These are phyloP conservation scores for Pythium graminicola DNA, from an alignment of 352 stramenopile species.

Conservation along the genomic window DNA sequence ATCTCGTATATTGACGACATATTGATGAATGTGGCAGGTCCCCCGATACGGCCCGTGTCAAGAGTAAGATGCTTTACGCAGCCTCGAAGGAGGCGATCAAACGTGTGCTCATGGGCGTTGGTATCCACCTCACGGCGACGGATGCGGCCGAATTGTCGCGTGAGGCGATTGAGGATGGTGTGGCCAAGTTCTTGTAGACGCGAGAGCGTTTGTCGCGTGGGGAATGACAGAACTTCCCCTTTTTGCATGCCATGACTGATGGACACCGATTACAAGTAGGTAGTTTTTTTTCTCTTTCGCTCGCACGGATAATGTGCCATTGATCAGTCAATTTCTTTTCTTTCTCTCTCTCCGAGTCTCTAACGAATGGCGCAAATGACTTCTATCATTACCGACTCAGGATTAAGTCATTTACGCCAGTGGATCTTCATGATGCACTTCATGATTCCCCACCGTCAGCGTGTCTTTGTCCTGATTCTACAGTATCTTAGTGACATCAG, in stretches of 20 bases:
- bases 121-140: constrained; percentile 93
- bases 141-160: constrained; percentile 84
- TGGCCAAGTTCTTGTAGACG: constrained; percentile 87
- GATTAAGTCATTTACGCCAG: background rate
- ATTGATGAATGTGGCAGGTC: constrained; percentile 40
- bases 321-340: constrained; percentile 3
- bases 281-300: constrained; percentile 3
- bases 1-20: background rate
- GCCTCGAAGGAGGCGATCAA: constrained; percentile 94
- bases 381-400: too few relatives aligned
- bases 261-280: constrained; percentile 14
- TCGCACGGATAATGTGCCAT: background rate
- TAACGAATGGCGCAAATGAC: too few relatives aligned
- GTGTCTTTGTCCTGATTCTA: background rate
- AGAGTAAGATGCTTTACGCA: constrained; percentile 95
- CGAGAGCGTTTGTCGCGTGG: background rate
- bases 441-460: background rate
- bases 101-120: constrained; percentile 90
- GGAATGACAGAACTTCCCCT: too few relatives aligned
- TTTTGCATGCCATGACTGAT: constrained; percentile 15
- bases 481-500: background rate
- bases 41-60: constrained; percentile 89
- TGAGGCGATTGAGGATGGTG: constrained; percentile 73
- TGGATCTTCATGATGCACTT: background rate
- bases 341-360: background rate